Evolutionary conservation across 2,329 filamentous ascomycete genomes (phyloP), one percentile per base, ranked within the genome.

Genomic region (Sordariomycetes sp.): DNA sequence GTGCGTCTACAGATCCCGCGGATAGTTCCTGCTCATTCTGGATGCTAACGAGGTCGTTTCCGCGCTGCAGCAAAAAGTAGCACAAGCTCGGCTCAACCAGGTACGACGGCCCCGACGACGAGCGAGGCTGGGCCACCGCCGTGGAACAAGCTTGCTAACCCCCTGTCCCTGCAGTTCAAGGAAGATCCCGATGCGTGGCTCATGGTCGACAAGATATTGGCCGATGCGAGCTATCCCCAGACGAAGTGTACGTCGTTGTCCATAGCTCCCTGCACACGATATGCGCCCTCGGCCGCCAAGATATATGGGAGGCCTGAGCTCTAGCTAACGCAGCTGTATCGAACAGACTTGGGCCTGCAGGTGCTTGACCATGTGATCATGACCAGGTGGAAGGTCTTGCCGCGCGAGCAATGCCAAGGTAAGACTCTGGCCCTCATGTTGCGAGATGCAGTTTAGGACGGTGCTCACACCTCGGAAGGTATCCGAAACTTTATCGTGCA

Each of bases 401-500:
- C 94, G 57, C 86, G 91, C 68, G 93, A 97, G 64, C 94, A 99
- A 76, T 97, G 94, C 74, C 87, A 94, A 81, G 91, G 90, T 76
- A 60, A 48, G 59, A 3, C 16, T 12, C 28, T 32, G 1, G 37
- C 18, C 22, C 25, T 22, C 22, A 14, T 11, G 50, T 18, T 14
- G 18, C 14, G n/a, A 5, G 20, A 22, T 11, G n/a, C n/a, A 50
- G 11, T 3, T 20, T 18, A 58, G n/a, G 14, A 11, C n/a, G 35
- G 12, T 25, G 22, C 56, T 58, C 10, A 58, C 56, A 20, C 3
- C 14, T 25, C 14, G 43, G 28, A 67, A 95, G 94, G 94, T 63
- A 99, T 99, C 69, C 91, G 94, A 67, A 99, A 99, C 78, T 99
- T 99, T 72, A 90, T 99, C 62, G 94, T 99, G 67, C 91, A 95